phyloP scores from a whole-genome alignment of 2,329 filamentous ascomycete genomes.

The Pleomassaria siparia region DNA sequence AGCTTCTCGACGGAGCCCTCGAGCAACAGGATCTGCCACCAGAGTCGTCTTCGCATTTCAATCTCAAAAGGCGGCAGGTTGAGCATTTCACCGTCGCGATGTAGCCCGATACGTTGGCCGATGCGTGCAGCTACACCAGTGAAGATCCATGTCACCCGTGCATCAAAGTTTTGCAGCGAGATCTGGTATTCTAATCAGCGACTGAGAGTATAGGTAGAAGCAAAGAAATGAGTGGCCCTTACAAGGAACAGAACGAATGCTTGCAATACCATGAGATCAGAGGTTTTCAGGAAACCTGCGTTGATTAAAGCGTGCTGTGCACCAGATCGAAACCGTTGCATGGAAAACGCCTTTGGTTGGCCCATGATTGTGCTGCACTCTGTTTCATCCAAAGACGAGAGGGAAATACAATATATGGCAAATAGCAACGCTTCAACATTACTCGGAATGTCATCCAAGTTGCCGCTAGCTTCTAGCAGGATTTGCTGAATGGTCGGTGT shows the following conservation, averaged over 20 bases:
- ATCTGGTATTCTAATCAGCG: constrained; percentile 38
- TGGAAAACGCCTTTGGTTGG: constrained; percentile 54
- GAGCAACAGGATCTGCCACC: constrained; percentile 65
- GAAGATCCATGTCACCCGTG: constrained; percentile 63
- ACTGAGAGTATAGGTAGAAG: background rate
- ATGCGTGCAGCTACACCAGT: constrained; percentile 64
- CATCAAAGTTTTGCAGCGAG: constrained; percentile 47
- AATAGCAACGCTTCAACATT: constrained; percentile 57
- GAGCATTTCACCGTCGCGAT: constrained; percentile 58
- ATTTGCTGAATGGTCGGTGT: constrained; percentile 68
- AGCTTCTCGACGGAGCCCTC: constrained; percentile 60
- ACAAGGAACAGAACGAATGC: constrained; percentile 69
- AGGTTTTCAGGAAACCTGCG: constrained; percentile 66
- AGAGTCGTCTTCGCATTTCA: constrained; percentile 57
- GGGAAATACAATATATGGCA: constrained; percentile 30
- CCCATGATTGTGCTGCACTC: constrained; percentile 58
- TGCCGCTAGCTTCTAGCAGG: constrained; percentile 63
- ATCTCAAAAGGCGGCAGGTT: constrained; percentile 59
- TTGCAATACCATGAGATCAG: constrained; percentile 66
- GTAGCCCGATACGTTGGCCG: constrained; percentile 62
- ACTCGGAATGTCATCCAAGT: constrained; percentile 57
- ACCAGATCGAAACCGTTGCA: constrained; percentile 58
- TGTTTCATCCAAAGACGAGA: constrained; percentile 57
- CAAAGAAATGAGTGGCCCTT: constrained; percentile 24
- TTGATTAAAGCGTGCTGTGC: constrained; percentile 67